A percentile compares a stretch with the other conserved stretches of the same genome.
These are phyloP conservation scores for Aspergillus brasiliensis DNA, from an alignment of 2,329 filamentous ascomycete species.

Conservation along the genomic window DNA sequence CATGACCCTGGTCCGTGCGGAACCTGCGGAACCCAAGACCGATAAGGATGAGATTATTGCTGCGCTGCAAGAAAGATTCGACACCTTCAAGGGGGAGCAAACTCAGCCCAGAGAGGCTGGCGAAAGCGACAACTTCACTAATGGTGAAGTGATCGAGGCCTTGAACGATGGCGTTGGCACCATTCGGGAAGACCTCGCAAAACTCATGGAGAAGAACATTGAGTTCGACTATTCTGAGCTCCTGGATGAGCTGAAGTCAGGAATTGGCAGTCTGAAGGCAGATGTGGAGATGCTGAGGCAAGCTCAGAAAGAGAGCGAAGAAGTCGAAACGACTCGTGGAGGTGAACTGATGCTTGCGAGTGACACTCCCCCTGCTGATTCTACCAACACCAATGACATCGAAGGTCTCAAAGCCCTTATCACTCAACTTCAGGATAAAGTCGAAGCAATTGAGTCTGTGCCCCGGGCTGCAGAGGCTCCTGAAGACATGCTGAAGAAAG, in stretches of 20 bases:
- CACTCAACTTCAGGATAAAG: constrained; percentile 77
- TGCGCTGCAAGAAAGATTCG: constrained; percentile 46
- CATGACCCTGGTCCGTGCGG: constrained; percentile 37
- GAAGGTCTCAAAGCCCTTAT: constrained; percentile 84
- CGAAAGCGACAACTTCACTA: constrained; percentile 56
- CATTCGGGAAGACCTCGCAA: constrained; percentile 73
- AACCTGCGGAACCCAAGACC: constrained; percentile 30
- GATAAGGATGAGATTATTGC: constrained; percentile 66
- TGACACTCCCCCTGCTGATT: constrained; percentile 29
- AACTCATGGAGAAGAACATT: constrained; percentile 73
- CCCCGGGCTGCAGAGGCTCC: constrained; percentile 41
- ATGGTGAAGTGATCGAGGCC: constrained; percentile 61
- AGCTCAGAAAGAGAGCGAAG: constrained; percentile 48
- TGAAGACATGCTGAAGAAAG: constrained; percentile 48
- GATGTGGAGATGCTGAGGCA: constrained; percentile 81
- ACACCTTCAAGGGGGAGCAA: constrained; percentile 53
- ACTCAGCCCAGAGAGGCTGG: constrained; percentile 56
- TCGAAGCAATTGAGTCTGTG: constrained; percentile 70
- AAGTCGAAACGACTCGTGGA: constrained; percentile 54
- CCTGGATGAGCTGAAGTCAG: constrained; percentile 81
- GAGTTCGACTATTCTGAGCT: constrained; percentile 90
- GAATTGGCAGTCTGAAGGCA: constrained; percentile 70
- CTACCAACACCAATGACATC: constrained; percentile 67
- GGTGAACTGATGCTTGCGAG: constrained; percentile 61
- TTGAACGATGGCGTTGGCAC: constrained; percentile 72